Base-by-base conservation (phyloP, 352 stramenopile genomes). In the Globisporangium recalcitrans region DNA sequence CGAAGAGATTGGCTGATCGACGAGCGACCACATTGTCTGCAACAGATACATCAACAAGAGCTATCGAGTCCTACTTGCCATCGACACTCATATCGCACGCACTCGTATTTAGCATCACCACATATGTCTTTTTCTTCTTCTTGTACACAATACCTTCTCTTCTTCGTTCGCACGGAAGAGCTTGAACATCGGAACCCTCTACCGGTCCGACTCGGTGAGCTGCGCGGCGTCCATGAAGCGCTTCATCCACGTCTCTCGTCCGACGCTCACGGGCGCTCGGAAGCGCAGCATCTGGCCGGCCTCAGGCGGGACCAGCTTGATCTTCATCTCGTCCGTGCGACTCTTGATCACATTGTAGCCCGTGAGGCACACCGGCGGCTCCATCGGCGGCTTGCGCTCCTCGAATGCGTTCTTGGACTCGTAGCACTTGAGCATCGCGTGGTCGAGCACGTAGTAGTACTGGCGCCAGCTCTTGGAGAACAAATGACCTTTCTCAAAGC, bases 391-490 rank as follows among this genome's bases (percentile, higher is more conserved):
- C 2, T 71, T 71, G 7, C 82, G 78, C 64, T 91, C 82, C 58
- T 91, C 82, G 48, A 74, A 87, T 31, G 65, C 73, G 55, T 79
- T 87, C 70, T 91, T 91, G 36, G 82, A 90, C 64, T 85, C 83
- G 62, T 85, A 91, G 57, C 80, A 90, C 38, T 71, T 86, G 5
- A 91, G 74, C 31, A 60, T 85, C 14, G 73, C 75, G 31, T 88
- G 75, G 55, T 90, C 84, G 27, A 91, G 54, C 5, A 88, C 80
- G 56, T 85, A 91, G 34, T 78, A 91, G 62, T 88, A 91, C 71
- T 91, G 82, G 21, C 80, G 80, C 82, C 82, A 91, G 49, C 78
- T 80, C 58, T 82, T 87, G 34, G 77, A 82, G 58, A 91, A 91
- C 48, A 88, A 52, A 56, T 79, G 78, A 5, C 78, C 80, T 53